Conservation (phyloP, 768 basidiomycete species). For the Serpula lacrymans region DNA sequence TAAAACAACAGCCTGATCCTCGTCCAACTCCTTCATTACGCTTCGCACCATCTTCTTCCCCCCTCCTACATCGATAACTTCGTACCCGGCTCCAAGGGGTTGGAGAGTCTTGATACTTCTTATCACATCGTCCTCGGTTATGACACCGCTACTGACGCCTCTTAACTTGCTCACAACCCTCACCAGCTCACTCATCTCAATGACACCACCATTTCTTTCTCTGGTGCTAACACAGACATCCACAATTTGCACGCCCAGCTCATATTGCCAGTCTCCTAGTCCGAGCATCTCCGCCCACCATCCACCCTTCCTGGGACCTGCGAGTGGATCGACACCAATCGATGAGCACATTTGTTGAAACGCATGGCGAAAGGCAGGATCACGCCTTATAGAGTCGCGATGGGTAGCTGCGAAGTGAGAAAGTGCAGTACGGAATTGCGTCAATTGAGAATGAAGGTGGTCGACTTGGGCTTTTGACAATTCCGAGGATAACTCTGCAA, state of each 20-base stretch:
- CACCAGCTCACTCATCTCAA: constrained; percentile 84
- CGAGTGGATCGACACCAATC: constrained; percentile 93
- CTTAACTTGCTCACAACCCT: constrained; percentile 75
- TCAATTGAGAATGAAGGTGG: constrained; percentile 75
- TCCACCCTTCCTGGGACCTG: constrained; percentile 79
- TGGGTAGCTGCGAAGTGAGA: constrained; percentile 79
- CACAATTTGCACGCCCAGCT: constrained; percentile 93
- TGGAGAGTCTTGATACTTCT: constrained; percentile 83
- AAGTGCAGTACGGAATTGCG: constrained; percentile 80
- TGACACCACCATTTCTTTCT: constrained; percentile 88
- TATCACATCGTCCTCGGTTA: constrained; percentile 84
- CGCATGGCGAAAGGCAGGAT: constrained; percentile 84
- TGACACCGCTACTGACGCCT: constrained; percentile 58
- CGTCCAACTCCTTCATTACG: constrained; percentile 87
- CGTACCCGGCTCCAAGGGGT: constrained; percentile 90
- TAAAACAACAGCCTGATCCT: constrained; percentile 81
- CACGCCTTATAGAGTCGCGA: constrained; percentile 75
- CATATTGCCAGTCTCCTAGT: constrained; percentile 93
- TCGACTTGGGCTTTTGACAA: constrained; percentile 76
- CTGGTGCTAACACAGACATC: constrained; percentile 87
- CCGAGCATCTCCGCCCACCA: constrained; percentile 91
- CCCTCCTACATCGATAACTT: constrained; percentile 69
- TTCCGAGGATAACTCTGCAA: constrained; percentile 74
- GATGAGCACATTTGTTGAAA: constrained; percentile 96
- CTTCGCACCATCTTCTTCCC: constrained; percentile 79